These are phyloP conservation scores for Phalaenopsis equestris DNA, from an alignment of 106 monocot genomes.

Conservation along the genomic window DNA sequence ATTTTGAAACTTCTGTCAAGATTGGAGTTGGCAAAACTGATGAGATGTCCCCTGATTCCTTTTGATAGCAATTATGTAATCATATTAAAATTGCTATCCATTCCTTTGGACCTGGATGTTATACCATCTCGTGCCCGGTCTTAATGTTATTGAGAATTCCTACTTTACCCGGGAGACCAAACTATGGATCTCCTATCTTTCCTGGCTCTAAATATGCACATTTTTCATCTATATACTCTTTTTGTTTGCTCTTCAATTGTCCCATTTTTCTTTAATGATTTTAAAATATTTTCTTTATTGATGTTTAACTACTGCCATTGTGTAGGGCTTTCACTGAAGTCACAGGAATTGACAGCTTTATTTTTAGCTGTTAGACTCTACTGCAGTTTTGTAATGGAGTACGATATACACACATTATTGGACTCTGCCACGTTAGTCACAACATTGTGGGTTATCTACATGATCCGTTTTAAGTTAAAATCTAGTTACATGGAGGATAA, in stretches of 20 bases:
- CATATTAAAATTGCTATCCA: background rate
- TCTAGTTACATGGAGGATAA: conserved; percentile 92
- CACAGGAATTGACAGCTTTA: conserved; percentile 75
- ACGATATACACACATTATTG: conserved; percentile 90
- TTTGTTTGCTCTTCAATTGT: background rate
- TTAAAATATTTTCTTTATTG: background rate
- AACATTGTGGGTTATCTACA: conserved; percentile 89
- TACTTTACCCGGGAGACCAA: background rate
- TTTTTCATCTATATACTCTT: background rate
- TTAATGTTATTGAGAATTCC: background rate
- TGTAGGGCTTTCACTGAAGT: conserved; percentile 85
- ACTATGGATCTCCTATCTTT: background rate
- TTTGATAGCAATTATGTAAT: background rate
- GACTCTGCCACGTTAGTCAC: conserved; percentile 68
- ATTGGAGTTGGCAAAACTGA: background rate
- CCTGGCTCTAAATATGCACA: background rate
- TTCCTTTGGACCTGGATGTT: background rate
- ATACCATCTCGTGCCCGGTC: background rate
- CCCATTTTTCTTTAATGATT: background rate
- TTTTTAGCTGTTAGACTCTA: conserved; percentile 90
- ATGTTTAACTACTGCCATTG: background rate
- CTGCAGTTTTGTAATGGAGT: conserved; percentile 93
- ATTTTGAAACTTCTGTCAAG: background rate
- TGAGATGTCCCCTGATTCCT: background rate
- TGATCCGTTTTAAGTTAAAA: conserved; percentile 79